Conservation (phyloP, 2,329 filamentous ascomycete species). For the Madurella mycetomatis region DNA sequence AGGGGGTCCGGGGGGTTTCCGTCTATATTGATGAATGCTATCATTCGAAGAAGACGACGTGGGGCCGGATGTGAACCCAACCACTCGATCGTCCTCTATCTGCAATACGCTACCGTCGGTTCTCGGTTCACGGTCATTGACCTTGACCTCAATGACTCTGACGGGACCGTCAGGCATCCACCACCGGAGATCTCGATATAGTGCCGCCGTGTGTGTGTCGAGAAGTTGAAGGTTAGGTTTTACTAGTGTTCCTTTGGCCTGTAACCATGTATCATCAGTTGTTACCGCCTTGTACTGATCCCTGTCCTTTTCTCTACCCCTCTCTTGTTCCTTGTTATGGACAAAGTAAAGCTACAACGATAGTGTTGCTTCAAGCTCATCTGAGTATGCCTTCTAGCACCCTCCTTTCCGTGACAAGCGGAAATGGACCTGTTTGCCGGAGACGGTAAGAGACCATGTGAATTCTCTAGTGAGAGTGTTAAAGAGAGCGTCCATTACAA, state of each 20-base stretch:
- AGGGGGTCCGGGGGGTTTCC: too few species aligned
- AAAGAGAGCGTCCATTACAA: slow-evolving; percentile 21
- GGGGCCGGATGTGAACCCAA: background rate
- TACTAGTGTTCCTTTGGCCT: slow-evolving; percentile 6
- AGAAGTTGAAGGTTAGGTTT: slow-evolving; percentile 17
- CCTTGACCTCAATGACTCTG: slow-evolving; percentile 16
- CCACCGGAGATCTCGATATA: slow-evolving; percentile 18
- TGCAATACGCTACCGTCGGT: background rate
- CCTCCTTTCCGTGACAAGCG: slow-evolving; percentile 1
- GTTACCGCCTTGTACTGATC: too few species aligned
- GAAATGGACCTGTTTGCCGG: too few species aligned
- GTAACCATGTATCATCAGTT: slow-evolving; percentile 21
- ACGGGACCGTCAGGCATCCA: slow-evolving; percentile 18
- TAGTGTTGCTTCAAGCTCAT: slow-evolving; percentile 28
- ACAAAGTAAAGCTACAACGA: slow-evolving; percentile 30
- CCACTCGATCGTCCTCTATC: slow-evolving; percentile 6
- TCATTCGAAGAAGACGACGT: background rate
- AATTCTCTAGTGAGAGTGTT: background rate
- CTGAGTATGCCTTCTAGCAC: slow-evolving; percentile 21
- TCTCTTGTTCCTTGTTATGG: background rate
- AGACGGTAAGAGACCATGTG: background rate
- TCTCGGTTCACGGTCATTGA: background rate
- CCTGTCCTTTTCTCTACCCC: too few species aligned
- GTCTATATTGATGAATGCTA: too few species aligned
- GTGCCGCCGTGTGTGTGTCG: slow-evolving; percentile 3